A percentile compares a stretch with the other conserved stretches of the same genome.
Conservation (phyloP, 2,329 filamentous ascomycete genomes). For the Emericellopsis cladophorae region DNA sequence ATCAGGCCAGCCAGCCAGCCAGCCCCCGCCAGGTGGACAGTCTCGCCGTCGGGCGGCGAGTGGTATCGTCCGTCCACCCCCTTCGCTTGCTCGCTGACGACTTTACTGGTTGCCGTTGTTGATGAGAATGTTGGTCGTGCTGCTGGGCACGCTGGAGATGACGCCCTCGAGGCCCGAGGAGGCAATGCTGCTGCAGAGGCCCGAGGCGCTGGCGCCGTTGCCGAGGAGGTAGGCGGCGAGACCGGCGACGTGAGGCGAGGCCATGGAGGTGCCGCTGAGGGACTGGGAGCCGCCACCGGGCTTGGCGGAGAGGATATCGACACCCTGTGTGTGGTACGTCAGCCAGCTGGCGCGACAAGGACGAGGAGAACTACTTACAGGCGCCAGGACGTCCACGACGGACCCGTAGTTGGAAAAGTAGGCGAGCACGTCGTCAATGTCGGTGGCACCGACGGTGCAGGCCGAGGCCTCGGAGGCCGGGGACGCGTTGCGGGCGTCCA, state of each 20-base stretch:
- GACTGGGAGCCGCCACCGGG: slow-evolving; percentile 21
- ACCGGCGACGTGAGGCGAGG: slow-evolving; percentile 27
- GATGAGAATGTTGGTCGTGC: slow-evolving; percentile 12
- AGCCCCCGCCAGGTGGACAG: no score
- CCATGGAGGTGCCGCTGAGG: slow-evolving; percentile 32
- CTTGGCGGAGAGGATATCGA: slow-evolving; percentile 29
- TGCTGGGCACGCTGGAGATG: slow-evolving; percentile 12
- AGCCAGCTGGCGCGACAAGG: no score
- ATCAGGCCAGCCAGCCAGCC: no score
- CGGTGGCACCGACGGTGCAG: slow-evolving; percentile 37
- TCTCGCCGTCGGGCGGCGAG: no score
- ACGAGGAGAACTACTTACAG: slow-evolving; percentile 6
- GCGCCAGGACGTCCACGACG: slow-evolving; percentile 34
- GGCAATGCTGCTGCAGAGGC: slow-evolving; percentile 8
- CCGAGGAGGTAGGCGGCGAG: slow-evolving; percentile 30
- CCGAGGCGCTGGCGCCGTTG: slow-evolving; percentile 14
- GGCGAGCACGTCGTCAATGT: slow-evolving; percentile 20
- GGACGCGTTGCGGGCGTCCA: slow-evolving; percentile 28
- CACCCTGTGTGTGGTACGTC: slow-evolving; percentile 12
- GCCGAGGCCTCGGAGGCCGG: slow-evolving; percentile 29
- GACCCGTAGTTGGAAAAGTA: slow-evolving; percentile 37
- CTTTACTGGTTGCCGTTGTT: slow-evolving; percentile 7
- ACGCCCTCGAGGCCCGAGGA: slow-evolving; percentile 19
- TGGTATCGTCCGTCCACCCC: no score
- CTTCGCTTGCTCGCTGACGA: no score